Evolutionary conservation across 257 asterid species (phyloP).

Genomic region (Catharanthus roseus): DNA sequence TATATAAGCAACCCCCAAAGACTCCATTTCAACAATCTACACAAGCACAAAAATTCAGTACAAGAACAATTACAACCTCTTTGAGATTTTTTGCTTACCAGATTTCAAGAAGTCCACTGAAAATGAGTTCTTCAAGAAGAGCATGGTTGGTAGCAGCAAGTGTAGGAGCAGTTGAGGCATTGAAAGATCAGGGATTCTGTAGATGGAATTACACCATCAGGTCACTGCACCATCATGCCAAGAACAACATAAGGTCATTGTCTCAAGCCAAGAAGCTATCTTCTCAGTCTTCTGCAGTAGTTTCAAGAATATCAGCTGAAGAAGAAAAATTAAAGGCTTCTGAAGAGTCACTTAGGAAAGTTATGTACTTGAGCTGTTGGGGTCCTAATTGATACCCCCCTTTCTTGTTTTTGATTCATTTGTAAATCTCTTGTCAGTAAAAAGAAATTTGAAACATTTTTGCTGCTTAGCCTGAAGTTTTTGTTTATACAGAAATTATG

Average conservation of each 20-base stretch:
- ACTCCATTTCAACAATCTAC: not conserved
- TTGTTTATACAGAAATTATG: too few relatives aligned
- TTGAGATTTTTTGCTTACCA: not conserved
- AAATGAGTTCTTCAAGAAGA: constrained; percentile 25
- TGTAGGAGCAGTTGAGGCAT: constrained; percentile 25
- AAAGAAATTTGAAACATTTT: too few relatives aligned
- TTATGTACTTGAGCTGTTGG: constrained; percentile 33
- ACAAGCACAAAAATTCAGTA: too few relatives aligned
- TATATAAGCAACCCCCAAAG: not conserved
- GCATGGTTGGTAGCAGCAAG: constrained; percentile 24
- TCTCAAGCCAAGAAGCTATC: constrained; percentile 21
- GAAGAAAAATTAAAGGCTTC: constrained; percentile 7
- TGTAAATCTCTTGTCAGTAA: too few relatives aligned
- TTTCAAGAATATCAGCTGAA: not conserved
- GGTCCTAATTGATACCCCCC: constrained; percentile 19
- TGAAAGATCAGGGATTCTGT: constrained; percentile 29
- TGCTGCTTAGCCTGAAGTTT: too few relatives aligned
- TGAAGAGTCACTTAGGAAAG: constrained; percentile 28
- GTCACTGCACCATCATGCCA: constrained; percentile 14
- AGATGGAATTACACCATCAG: constrained; percentile 21
- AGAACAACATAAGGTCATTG: constrained; percentile 14
- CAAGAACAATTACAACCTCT: too few relatives aligned
- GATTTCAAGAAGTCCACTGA: not conserved
- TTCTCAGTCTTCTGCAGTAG: constrained; percentile 6
- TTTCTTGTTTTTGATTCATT: not conserved